Percentiles rank a stretch among this genome's conserved stretches.
Conservation (phyloP, 192 early-diverging fungal species). For the Mortierella antarctica region DNA sequence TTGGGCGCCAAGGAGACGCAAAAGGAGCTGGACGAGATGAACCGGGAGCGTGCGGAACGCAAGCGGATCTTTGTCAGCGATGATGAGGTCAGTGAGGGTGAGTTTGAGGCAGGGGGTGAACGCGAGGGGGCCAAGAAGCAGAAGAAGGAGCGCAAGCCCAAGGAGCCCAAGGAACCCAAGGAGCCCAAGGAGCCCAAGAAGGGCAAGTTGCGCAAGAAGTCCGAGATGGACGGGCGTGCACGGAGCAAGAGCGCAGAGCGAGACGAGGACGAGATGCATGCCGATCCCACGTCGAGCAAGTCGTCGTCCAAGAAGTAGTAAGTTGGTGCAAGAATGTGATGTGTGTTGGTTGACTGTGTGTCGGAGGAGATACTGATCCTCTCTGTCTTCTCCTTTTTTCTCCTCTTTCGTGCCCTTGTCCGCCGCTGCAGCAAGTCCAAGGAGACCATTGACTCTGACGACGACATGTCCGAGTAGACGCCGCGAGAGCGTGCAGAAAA, state of each 20-base stretch:
- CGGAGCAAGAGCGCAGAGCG: constrained; percentile 41
- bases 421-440: constrained; percentile 37
- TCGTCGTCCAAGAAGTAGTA: constrained; percentile 51
- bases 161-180: constrained; percentile 47
- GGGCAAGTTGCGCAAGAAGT: constrained; percentile 48
- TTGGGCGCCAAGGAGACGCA: constrained; percentile 42
- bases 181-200: constrained; percentile 45
- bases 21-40: constrained; percentile 48
- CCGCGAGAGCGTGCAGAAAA: background rate
- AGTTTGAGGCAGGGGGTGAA: constrained; percentile 20
- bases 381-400: background rate
- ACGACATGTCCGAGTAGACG: constrained; percentile 36
- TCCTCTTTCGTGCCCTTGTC: background rate
- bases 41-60: constrained; percentile 49
- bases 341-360: background rate
- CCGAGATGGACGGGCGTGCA: constrained; percentile 43
- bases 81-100: constrained; percentile 42
- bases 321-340: constrained; percentile 1
- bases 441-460: constrained; percentile 50
- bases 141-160: constrained; percentile 50
- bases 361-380: background rate
- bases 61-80: constrained; percentile 48
- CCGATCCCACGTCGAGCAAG: constrained; percentile 23
- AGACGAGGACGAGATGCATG: constrained; percentile 34
- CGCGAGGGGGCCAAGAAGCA: constrained; percentile 38